Evolutionary conservation across 2,329 filamentous ascomycete species (phyloP), one percentile per base, ranked within the genome.

Genomic region (Herpotrichia juniperi): DNA sequence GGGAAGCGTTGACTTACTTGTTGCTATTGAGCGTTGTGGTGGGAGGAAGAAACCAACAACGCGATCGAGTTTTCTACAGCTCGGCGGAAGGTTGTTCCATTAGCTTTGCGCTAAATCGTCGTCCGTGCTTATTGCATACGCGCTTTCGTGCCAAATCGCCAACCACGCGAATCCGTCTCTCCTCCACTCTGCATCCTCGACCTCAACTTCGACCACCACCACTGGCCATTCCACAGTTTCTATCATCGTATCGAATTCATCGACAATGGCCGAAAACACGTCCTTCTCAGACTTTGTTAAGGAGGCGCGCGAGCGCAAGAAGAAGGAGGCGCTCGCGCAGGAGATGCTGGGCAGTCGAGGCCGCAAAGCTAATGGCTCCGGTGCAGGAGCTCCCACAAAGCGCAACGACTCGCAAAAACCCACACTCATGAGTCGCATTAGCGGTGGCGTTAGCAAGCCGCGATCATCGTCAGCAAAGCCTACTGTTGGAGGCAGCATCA

Each of bases 401-500:
- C 54, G 68, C 71, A 50, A 64, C 71, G 45, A 78, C 46, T 48
- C 68, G 48, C 63, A 81, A 46, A 78, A 85, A 64, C 84, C 84
- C 2, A 62, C 61, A 11, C 82, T 92, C 45, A 85, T 89, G 49
- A 89, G 87, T 73, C 83, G 89, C 71, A 86, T 89, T 52, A 89
- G 89, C 82, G 89, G 89, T 32, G 89, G 89, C 32, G 80, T 92
- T 44, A 85, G 83, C 65, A 92, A 92, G 84, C 86, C 76, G 65
- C 76, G 75, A 46, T 75, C 76, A 12, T 67, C 67, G 26, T 67
- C 71, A 48, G 74, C 77, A 58, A 71, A 66, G 25, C 76, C 79
- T 25, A 67, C 76, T 12, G 81, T 83, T 56, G 83, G 85, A 68
- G 81, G 83, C 56, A 83, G 85, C 68, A 81, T 89, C 69, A 80